Evolutionary conservation across 305 asterid genomes (phyloP).

Genomic region (Fraxinus platypoda): DNA sequence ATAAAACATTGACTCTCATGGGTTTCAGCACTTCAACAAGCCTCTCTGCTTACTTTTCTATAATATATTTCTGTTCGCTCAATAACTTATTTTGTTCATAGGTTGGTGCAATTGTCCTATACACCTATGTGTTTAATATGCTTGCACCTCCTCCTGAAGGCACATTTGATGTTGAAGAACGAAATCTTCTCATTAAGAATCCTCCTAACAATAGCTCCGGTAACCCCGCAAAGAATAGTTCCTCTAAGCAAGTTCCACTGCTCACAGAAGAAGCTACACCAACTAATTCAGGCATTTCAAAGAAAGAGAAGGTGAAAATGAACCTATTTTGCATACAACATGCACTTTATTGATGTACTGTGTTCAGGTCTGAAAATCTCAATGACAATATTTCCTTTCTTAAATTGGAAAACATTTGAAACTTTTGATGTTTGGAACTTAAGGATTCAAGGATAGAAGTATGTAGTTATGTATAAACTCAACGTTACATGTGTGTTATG

Average conservation of each 20-base stretch:
- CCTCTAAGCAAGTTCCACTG: conserved; percentile 71
- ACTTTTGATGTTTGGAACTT: conserved; percentile 6
- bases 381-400: conserved; percentile 8
- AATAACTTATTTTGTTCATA: conserved; percentile 30
- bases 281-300: conserved; percentile 36
- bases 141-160: conserved; percentile 95
- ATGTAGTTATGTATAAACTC: background rate
- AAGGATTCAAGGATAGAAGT: conserved; percentile 1
- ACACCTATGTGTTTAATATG: conserved; percentile 94
- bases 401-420: background rate
- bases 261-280: conserved; percentile 53
- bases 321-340: conserved; percentile 14
- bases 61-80: conserved; percentile 8
- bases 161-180: conserved; percentile 61
- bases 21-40: conserved; percentile 2
- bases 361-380: background rate
- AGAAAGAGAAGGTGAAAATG: conserved; percentile 53
- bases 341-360: background rate
- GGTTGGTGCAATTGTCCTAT: conserved; percentile 97
- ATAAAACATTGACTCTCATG: conserved; percentile 8
- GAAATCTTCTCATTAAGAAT: conserved; percentile 44
- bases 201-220: conserved; percentile 34
- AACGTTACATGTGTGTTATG: background rate
- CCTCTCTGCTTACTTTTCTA: conserved; percentile 2
- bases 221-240: conserved; percentile 31